Percentiles rank a stretch among this genome's conserved stretches.
These are phyloP conservation scores for Hypoxylon cercidicola DNA, from an alignment of 495 filamentous ascomycete species.

Conservation along the genomic window DNA sequence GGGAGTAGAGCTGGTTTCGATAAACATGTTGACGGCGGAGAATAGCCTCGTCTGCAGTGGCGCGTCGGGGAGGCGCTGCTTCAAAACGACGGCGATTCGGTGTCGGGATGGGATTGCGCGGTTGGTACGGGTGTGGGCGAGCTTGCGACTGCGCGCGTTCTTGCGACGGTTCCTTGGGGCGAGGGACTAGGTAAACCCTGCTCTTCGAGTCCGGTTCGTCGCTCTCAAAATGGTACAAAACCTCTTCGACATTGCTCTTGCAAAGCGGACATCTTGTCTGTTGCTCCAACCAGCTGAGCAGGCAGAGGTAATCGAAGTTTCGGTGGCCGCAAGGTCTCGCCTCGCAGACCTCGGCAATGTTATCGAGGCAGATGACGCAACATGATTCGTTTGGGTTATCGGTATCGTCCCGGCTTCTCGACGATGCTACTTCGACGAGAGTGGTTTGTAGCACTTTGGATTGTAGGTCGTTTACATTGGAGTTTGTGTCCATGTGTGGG, in stretches of 20 bases:
- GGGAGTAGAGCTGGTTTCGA: constrained; percentile 76
- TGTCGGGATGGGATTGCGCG: constrained; percentile 10
- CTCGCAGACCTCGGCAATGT: constrained; percentile 74
- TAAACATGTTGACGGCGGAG: constrained; percentile 79
- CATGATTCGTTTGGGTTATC: constrained; percentile 48
- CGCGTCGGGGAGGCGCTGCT: constrained; percentile 30
- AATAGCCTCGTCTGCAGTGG: constrained; percentile 65
- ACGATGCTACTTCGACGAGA: constrained; percentile 55
- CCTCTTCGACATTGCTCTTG: constrained; percentile 72
- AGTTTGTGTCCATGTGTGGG: constrained; percentile 45
- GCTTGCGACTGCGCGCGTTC: constrained; percentile 12
- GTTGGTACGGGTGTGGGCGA: constrained; percentile 5
- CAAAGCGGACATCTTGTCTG: constrained; percentile 80
- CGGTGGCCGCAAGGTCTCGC: constrained; percentile 80
- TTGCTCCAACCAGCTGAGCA: constrained; percentile 84
- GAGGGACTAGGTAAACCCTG: constrained; percentile 56
- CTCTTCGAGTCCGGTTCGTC: constrained; percentile 63
- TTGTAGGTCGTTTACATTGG: constrained; percentile 47
- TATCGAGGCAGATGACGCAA: constrained; percentile 81
- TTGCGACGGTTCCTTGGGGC: constrained; percentile 29
- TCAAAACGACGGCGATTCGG: constrained; percentile 35
- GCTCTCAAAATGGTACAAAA: constrained; percentile 70
- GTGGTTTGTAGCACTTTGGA: constrained; percentile 58
- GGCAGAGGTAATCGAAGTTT: constrained; percentile 85
- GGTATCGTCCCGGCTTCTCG: constrained; percentile 26